Percentiles rank a stretch among this genome's conserved stretches.
These are phyloP conservation scores for Coprinopsis sp. DNA, from an alignment of 768 basidiomycete genomes.

Conservation along the genomic window DNA sequence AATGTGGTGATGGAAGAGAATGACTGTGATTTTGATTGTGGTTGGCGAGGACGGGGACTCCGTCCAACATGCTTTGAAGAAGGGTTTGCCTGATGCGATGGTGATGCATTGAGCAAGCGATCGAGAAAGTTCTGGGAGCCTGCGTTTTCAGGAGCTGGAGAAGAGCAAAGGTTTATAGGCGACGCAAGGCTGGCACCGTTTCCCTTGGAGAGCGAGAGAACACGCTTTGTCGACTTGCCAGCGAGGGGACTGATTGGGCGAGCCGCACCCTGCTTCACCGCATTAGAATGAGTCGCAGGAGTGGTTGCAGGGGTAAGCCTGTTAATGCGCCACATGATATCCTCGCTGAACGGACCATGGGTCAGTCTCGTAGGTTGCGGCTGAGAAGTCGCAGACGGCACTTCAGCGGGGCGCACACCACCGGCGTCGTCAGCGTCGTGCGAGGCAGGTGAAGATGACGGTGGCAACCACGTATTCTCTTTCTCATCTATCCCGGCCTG, in stretches of 20 bases:
- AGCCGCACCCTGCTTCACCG: too few relatives aligned
- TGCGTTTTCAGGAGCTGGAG: slow-evolving; percentile 13
- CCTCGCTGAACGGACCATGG: too few relatives aligned
- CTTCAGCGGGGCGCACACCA: background rate
- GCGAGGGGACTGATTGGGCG: slow-evolving; percentile 5
- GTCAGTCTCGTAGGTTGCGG: slow-evolving; percentile 3
- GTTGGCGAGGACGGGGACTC: too few relatives aligned
- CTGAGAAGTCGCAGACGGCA: background rate
- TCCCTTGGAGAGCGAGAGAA: background rate
- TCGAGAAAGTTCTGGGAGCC: background rate
- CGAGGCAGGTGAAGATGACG: slow-evolving; percentile 20
- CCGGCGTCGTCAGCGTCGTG: slow-evolving; percentile 2
- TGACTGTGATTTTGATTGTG: too few relatives aligned
- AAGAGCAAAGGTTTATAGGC: slow-evolving; percentile 18
- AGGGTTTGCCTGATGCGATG: too few relatives aligned
- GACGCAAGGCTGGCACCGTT: slow-evolving; percentile 14
- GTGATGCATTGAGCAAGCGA: slow-evolving; percentile 1
- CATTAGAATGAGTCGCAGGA: too few relatives aligned
- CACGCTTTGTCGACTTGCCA: background rate
- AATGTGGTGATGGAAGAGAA: too few relatives aligned
- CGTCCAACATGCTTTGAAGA: too few relatives aligned
- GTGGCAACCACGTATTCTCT: slow-evolving; percentile 28
- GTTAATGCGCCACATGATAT: too few relatives aligned
- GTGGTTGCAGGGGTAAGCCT: too few relatives aligned
- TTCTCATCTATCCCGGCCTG: slow-evolving; percentile 33